Base-by-base conservation (phyloP, 2,329 filamentous ascomycete genomes). In the Aureobasidium sp. region DNA sequence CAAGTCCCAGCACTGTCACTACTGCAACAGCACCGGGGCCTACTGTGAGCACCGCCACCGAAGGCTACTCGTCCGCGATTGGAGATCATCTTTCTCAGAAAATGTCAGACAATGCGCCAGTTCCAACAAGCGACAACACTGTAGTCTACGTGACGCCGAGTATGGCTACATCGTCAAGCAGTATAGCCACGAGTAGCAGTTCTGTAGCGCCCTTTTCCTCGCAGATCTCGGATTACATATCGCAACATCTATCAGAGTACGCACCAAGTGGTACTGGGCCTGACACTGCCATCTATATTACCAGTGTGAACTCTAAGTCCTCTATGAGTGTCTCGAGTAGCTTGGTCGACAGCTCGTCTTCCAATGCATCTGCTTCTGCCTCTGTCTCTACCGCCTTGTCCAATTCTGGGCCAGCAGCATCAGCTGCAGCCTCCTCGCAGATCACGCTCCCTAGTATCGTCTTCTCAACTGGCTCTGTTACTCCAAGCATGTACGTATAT, bases 111-210 rank as follows among this genome's bases (percentile, higher is more conserved):
- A 60, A 60, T 15, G 45, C 53, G 13, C 63, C 63, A 16, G 54
- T 58, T 3, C 53, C 54, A 11, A 65, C 63, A 33, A 58, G 63
- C 27, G 47, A 58, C 38, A 58, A 60, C 23, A 65, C 54, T 4
- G 36, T 45, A 3, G 45, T 65, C 20, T 60, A 65, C 29, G 43
- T 58, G 9, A 56, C 36, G 13, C 45, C 53, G 2, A 60, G 23
- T 15, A n/a, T 56, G 3, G 45, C 45, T 5, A 31, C 29, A 11
- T 23, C 43, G 7, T 29, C 53, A 15, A 60, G 36, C 54, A 60
- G n/a, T n/a, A n/a, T n/a, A n/a, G n/a, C n/a, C n/a, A n/a, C n/a
- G n/a, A n/a, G n/a, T n/a, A n/a, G 33, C 38, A 65, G 45, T 29
- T 60, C 63, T 36, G 47, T 38, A 4, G 25, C 53, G 8, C 42